Conservation (phyloP, 257 asterid species). For the Petrea volubilis region DNA sequence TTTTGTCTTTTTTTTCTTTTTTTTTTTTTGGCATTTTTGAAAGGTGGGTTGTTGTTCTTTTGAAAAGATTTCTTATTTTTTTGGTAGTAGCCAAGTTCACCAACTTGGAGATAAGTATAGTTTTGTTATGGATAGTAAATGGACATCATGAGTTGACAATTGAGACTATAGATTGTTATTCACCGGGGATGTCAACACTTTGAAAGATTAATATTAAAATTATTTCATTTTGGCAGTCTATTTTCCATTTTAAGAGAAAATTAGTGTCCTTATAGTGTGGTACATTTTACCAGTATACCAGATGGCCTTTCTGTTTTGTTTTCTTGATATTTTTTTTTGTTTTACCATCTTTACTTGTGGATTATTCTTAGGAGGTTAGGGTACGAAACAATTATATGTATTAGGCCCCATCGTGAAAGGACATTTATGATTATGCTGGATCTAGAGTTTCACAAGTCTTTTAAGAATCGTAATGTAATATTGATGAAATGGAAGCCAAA, state of each 20-base stretch:
- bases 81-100: not conserved
- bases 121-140: not conserved
- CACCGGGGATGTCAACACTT: not conserved
- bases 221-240: not conserved
- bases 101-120: not conserved
- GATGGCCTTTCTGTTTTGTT: not conserved
- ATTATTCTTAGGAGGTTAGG: not conserved
- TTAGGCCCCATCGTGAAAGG: too few relatives aligned
- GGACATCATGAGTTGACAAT: not conserved
- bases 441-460: not conserved
- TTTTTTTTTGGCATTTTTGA: not conserved
- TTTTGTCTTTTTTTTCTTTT: not conserved
- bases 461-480: not conserved
- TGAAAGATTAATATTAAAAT: not conserved
- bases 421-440: not conserved
- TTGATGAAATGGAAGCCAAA: not conserved
- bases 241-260: not conserved
- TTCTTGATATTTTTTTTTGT: too few relatives aligned
- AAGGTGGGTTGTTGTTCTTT: not conserved
- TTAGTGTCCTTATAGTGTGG: not conserved
- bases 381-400: too few relatives aligned
- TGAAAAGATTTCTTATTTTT: not conserved
- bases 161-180: not conserved
- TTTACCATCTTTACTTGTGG: not conserved
- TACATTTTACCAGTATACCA: not conserved